These are phyloP conservation scores for Colletotrichum lindemuthianum DNA, from an alignment of 2,329 filamentous ascomycete genomes.

Conservation along the genomic window DNA sequence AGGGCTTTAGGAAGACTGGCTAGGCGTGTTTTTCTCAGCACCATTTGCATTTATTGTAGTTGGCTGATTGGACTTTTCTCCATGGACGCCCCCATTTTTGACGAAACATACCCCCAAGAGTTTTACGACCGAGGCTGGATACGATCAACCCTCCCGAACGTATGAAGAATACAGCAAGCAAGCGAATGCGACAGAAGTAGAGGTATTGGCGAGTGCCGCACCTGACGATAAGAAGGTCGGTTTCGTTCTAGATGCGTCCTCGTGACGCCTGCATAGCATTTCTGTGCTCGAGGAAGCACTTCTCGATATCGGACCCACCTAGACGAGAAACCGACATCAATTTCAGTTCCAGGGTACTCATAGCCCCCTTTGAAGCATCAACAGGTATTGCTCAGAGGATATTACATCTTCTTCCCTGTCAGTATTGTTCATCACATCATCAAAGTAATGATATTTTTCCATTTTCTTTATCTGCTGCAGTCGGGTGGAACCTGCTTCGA, in stretches of 20 bases:
- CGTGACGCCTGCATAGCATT: too few relatives aligned
- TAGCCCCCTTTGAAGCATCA: not conserved
- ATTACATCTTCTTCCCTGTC: slow-evolving; percentile 23
- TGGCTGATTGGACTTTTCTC: not conserved
- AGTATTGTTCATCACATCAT: slow-evolving; percentile 32
- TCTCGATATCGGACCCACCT: not conserved
- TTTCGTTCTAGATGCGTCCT: not conserved
- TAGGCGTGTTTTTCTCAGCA: slow-evolving; percentile 8
- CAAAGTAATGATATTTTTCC: slow-evolving; percentile 32
- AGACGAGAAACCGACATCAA: not conserved
- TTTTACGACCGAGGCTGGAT: slow-evolving; percentile 13
- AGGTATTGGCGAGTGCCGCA: not conserved
- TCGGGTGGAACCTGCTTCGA: not conserved
- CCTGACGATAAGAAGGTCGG: not conserved
- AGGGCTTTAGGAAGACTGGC: slow-evolving; percentile 49
- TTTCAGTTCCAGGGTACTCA: not conserved
- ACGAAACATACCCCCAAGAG: not conserved
- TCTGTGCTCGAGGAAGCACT: too few relatives aligned
- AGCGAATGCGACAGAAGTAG: slow-evolving; percentile 7
- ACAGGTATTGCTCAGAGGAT: slow-evolving; percentile 10
- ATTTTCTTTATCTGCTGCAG: not conserved
- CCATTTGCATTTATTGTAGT: not conserved
- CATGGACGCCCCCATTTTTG: not conserved
- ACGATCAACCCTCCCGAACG: slow-evolving; percentile 4
- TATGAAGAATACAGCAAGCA: slow-evolving; percentile 11